Evolutionary conservation across 306 rosid genomes (phyloP), one percentile per base, ranked within the genome.

Genomic region (Dryas octopetala): DNA sequence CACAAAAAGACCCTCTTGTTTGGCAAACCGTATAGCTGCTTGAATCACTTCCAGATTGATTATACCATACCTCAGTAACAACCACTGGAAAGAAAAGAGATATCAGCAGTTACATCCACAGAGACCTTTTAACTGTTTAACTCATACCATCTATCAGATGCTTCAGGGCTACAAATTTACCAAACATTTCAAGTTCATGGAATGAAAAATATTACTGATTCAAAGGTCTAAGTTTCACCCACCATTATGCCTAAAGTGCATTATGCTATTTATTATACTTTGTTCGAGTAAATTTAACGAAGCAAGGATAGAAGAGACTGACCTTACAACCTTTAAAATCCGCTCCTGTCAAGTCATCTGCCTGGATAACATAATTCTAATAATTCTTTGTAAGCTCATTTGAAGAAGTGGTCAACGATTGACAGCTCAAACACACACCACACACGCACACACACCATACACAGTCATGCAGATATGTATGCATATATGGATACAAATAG

Each of bases 311-410:
- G 49, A 58, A 72, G 28, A 60, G 28, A 73, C 81, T 62, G 70
- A 95, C 99, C 97, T 95, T 92, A 86, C 91, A 83, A 45, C 99
- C 99, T 80, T 86, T 90, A 75, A 92, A 92, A 79, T 95, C 97
- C 48, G 84, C 97, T 73, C 83, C 86, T 5, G 79, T 84, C 86
- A 95, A 74, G 68, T 90, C 97, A 73, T 84, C 83, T 5, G 89
- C 96, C 99, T 95, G 88, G 58, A 71, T 62, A 49, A 52, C 26
- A 51, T 73, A 66, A 64, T 66, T 6, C 66, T 16, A 78, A 69
- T 41, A 75, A 9, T 38, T 67, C 6, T 28, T 71, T 17, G 72
- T 55, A 40, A 76, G 73, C 38, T 67, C 43, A 13, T 55, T 65
- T 13, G 0, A 32, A 59, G 9, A 65, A 7, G 7, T 53, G 15